Evolutionary conservation across 352 stramenopile genomes (phyloP).

Genomic region (Nothophytophthora sp.): DNA sequence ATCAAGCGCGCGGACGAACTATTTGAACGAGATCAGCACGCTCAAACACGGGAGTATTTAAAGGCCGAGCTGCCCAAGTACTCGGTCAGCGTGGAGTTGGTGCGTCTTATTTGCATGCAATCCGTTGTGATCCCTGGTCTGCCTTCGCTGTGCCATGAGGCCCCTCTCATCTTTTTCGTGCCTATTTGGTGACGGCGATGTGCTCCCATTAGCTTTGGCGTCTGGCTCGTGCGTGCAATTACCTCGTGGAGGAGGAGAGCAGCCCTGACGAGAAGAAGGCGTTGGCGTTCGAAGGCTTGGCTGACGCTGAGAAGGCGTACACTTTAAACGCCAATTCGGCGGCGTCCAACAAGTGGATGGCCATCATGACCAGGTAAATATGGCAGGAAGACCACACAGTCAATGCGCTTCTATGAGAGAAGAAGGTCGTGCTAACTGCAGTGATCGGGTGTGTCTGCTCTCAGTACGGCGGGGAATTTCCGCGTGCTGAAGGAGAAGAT

Average conservation of each 20-base stretch:
- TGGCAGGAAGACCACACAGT: neutral
- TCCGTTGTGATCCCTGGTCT: no score
- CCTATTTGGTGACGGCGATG: no score
- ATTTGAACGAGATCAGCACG: constrained; percentile 49
- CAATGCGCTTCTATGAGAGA: neutral
- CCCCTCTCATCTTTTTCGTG: no score
- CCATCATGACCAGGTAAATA: constrained; percentile 58
- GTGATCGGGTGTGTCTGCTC: neutral
- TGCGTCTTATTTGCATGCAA: constrained; percentile 9
- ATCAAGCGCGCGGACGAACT: constrained; percentile 46
- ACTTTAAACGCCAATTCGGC: constrained; percentile 43
- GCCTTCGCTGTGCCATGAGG: no score
- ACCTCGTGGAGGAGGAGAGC: constrained; percentile 47
- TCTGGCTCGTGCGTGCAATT: constrained; percentile 60
- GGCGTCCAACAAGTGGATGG: constrained; percentile 76
- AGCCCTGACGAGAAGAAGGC: constrained; percentile 53
- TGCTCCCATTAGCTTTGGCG: constrained; percentile 57
- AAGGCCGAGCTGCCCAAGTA: constrained; percentile 37
- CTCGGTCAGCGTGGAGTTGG: constrained; percentile 48
- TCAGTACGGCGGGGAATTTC: constrained; percentile 60
- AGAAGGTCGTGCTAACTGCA: neutral
- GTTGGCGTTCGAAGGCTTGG: constrained; percentile 54
- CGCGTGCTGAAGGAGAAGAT: constrained; percentile 72
- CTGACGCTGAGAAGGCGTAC: constrained; percentile 56
- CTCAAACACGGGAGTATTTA: constrained; percentile 42